Base-by-base conservation (phyloP, 2,329 filamentous ascomycete genomes). In the Penicillium sp. region DNA sequence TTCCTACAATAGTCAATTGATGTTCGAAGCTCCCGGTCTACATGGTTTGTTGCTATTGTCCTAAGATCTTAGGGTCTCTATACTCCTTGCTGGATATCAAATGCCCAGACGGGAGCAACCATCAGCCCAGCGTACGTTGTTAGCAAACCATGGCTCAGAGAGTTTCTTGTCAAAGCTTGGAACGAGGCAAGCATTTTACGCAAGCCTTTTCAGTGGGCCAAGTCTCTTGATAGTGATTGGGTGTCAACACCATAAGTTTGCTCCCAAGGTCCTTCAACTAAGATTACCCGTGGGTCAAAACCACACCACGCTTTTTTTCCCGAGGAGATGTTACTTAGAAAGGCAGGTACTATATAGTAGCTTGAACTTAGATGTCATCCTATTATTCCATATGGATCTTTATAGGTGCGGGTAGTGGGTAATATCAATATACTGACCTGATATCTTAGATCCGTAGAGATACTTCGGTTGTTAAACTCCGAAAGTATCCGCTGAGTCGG, bases 261-360 rank as follows among this genome's bases (percentile, higher is more conserved):
- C 55, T 52, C 50, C 61, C 62, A 65, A 64, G 62, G 62, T 65
- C 60, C 62, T 51, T 60, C 47, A 47, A 53, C 22, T 59, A 57
- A 56, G 17, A 41, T 41, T 25, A 41, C 41, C 36, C 38, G 52
- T 55, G 55, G 57, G 55, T 46, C 53, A 37, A 38, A 38, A 35
- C 45, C 43, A 14, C 31, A 48, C 17, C 19, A 19, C 9, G 26
- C 14, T 16, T 31, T 35, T 46, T 43, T 31, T 22, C 11, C 5
- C 5, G 37, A 7, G 30, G 40, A 16, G 3, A 28, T 33, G 10
- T 22, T 47, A 44, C 55, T 52, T 7, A 19, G 41, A 44, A 2
- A 1, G 38, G 40, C 36, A 37, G 30, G 41, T 50, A 5, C 14
- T 37, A 25, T 19, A 9, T 9, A 22, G 1, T 49, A 19, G 9